These are phyloP conservation scores for Margaritispora aquatica DNA, from an alignment of 495 filamentous ascomycete genomes.

Conservation along the genomic window DNA sequence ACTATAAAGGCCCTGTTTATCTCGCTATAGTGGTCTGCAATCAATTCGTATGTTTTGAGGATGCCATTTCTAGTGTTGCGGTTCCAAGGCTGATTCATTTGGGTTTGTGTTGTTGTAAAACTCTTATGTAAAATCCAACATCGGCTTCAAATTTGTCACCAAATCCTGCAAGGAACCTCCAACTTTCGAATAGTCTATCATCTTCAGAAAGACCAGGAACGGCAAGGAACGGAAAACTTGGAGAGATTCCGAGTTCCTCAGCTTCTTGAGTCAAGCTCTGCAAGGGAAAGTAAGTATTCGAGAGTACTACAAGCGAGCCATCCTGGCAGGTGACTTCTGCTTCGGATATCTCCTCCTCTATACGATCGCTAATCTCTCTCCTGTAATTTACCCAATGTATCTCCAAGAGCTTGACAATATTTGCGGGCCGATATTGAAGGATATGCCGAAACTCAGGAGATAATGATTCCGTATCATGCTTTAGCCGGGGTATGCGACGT, in stretches of 20 bases:
- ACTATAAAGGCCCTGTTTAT: no score
- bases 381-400: slow-evolving; percentile 4
- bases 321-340: slow-evolving; percentile 1
- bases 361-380: background rate
- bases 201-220: background rate
- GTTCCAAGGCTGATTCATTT: background rate
- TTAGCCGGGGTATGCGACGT: background rate
- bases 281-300: slow-evolving; percentile 3
- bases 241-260: slow-evolving; percentile 3
- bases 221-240: slow-evolving; percentile 6
- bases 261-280: background rate
- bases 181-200: slow-evolving; percentile 3
- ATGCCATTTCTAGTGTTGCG: background rate
- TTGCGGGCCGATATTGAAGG: slow-evolving; percentile 5
- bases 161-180: slow-evolving; percentile 13
- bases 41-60: slow-evolving; percentile 8
- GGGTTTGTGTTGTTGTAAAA: slow-evolving; percentile 4
- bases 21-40: slow-evolving; percentile 6
- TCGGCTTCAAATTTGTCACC: slow-evolving; percentile 2
- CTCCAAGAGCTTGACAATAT: slow-evolving; percentile 7
- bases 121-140: slow-evolving; percentile 6
- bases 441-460: slow-evolving; percentile 12
- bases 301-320: background rate
- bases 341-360: background rate
- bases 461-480: slow-evolving; percentile 1